phyloP scores from a whole-genome alignment of 2,329 filamentous ascomycete genomes.

The Thermomyces lanuginosus region DNA sequence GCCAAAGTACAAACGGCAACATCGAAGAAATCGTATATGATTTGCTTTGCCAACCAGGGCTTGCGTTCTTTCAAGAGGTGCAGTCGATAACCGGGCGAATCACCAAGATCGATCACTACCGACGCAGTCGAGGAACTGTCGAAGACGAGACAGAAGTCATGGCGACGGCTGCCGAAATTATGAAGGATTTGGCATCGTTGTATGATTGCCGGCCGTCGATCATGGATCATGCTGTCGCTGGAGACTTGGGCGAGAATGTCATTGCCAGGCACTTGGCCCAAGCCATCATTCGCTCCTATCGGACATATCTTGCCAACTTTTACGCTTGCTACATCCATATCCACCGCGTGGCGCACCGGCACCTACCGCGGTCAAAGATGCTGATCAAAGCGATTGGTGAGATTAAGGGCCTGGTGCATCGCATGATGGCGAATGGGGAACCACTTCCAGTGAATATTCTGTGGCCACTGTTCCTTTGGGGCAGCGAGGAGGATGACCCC shows the following conservation, averaged over 20 bases:
- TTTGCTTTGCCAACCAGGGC: constrained; percentile 38
- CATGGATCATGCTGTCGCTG: constrained; percentile 41
- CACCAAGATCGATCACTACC: constrained; percentile 41
- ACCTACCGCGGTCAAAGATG: too few relatives aligned
- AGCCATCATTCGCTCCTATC: constrained; percentile 37
- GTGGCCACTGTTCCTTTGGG: constrained; percentile 42
- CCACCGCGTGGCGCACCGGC: constrained; percentile 42
- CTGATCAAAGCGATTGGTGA: constrained; percentile 34
- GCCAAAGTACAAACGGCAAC: constrained; percentile 5
- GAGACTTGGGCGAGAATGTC: constrained; percentile 33
- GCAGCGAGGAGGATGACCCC: constrained; percentile 37
- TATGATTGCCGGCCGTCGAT: constrained; percentile 37
- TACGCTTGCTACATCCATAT: constrained; percentile 41
- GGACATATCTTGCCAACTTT: constrained; percentile 41
- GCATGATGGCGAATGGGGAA: constrained; percentile 32
- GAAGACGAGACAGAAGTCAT: constrained; percentile 44
- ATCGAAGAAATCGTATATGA: constrained; percentile 39
- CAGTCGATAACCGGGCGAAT: constrained; percentile 43
- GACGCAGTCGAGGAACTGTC: constrained; percentile 39
- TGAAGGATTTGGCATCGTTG: constrained; percentile 34
- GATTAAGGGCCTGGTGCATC: constrained; percentile 32
- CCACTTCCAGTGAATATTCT: constrained; percentile 40
- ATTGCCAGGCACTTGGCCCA: constrained; percentile 35
- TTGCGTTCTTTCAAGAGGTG: constrained; percentile 42
- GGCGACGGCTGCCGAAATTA: constrained; percentile 36